Percentiles rank a stretch among this genome's conserved stretches.
Evolutionary conservation across 768 basidiomycete genomes (phyloP).

Genomic region (Lactarius akahatsu): DNA sequence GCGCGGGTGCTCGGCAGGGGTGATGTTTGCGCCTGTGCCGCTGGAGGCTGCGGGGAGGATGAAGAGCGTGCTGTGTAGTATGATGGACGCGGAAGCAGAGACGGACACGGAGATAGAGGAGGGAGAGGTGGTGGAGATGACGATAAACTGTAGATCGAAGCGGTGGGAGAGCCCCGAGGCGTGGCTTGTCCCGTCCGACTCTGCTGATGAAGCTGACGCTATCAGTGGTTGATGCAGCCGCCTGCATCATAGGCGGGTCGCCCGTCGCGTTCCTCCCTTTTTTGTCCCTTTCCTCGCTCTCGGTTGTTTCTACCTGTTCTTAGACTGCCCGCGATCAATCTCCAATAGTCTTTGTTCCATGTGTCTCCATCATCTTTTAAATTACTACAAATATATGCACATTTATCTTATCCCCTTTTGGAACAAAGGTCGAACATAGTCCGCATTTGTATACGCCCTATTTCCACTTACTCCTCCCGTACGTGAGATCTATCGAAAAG

Average conservation of each 20-base stretch:
- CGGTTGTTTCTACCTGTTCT: not conserved
- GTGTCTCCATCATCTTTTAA: not conserved
- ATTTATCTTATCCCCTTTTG: not conserved
- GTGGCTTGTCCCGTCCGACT: conserved; percentile 25
- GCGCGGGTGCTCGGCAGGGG: not conserved
- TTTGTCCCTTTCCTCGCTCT: not conserved
- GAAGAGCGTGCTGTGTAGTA: not conserved
- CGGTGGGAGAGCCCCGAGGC: conserved; percentile 22
- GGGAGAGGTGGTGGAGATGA: not conserved
- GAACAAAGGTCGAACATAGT: not conserved
- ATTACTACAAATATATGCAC: not conserved
- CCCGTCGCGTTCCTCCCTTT: not conserved
- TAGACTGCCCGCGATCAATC: not conserved
- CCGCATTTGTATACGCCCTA: not conserved
- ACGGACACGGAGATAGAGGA: not conserved
- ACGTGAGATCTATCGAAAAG: not conserved
- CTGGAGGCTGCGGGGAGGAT: not conserved
- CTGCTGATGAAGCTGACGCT: conserved; percentile 1
- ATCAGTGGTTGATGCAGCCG: not conserved
- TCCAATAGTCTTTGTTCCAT: not conserved
- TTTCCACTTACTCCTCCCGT: not conserved
- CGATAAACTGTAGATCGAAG: not conserved
- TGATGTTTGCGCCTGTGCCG: conserved; percentile 8
- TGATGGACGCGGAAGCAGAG: not conserved
- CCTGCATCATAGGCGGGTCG: not conserved